Conservation (phyloP, 352 stramenopile species). For the Detonula confervacea region DNA sequence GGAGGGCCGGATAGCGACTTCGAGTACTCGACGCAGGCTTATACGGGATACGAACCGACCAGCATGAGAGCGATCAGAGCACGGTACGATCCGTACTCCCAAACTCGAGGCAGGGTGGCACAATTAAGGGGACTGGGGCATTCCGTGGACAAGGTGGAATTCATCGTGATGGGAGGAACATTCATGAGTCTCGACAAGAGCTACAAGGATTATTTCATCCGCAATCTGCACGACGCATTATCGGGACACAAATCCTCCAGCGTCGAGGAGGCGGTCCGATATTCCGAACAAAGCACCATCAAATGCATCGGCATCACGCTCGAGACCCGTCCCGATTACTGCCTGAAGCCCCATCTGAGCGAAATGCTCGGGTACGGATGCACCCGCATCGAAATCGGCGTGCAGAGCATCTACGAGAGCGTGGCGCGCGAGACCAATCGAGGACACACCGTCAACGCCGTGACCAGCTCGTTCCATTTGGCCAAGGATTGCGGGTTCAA, state of each 20-base stretch:
- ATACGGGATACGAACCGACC: slow-evolving; percentile 97
- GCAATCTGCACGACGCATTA: slow-evolving; percentile 95
- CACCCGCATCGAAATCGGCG: slow-evolving; percentile 96
- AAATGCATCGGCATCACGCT: slow-evolving; percentile 94
- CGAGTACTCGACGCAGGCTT: slow-evolving; percentile 96
- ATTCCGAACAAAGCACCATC: slow-evolving; percentile 90
- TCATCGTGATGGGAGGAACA: slow-evolving; percentile 98
- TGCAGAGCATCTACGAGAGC: slow-evolving; percentile 95
- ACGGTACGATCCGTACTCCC: slow-evolving; percentile 93
- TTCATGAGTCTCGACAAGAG: slow-evolving; percentile 93
- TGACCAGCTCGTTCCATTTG: slow-evolving; percentile 88
- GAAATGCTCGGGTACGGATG: slow-evolving; percentile 97
- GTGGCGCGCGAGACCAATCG: slow-evolving; percentile 91
- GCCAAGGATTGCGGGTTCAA: slow-evolving; percentile 97
- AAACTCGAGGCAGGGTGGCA: slow-evolving; percentile 92
- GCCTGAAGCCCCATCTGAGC: slow-evolving; percentile 94
- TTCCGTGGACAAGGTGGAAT: slow-evolving; percentile 96
- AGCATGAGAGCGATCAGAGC: slow-evolving; percentile 95
- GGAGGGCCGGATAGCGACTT: slow-evolving; percentile 96
- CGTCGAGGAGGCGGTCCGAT: slow-evolving; percentile 92
- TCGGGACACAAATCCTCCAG: slow-evolving; percentile 91
- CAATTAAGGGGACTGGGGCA: slow-evolving; percentile 89
- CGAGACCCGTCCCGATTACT: slow-evolving; percentile 97
- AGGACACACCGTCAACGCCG: slow-evolving; percentile 94
- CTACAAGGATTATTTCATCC: slow-evolving; percentile 97